Percentiles rank a stretch among this genome's conserved stretches.
These are phyloP conservation scores for Diplodia corticola DNA, from an alignment of 2,329 filamentous ascomycete species.

Conservation along the genomic window DNA sequence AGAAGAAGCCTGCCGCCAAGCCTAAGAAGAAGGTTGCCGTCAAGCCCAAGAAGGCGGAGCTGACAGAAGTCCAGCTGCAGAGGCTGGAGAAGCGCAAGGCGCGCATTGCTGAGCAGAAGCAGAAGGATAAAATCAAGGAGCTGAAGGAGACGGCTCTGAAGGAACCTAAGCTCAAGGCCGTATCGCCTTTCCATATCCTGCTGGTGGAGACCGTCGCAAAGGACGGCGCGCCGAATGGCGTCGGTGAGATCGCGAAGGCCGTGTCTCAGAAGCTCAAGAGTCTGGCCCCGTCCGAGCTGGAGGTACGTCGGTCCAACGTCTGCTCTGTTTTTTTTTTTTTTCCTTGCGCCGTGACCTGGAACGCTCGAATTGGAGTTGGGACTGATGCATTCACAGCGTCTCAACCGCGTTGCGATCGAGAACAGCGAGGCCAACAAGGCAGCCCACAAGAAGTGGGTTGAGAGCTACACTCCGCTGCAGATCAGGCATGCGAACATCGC, in stretches of 20 bases:
- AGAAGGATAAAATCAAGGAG: slow-evolving; percentile 29
- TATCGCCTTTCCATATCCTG: slow-evolving; percentile 27
- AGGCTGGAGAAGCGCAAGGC: slow-evolving; percentile 30
- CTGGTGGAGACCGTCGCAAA: neutral
- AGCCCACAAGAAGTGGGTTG: slow-evolving; percentile 56
- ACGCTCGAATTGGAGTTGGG: neutral
- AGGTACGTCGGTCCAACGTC: slow-evolving; percentile 30
- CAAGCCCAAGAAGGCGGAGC: slow-evolving; percentile 27
- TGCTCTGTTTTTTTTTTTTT: neutral
- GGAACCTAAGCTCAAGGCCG: slow-evolving; percentile 31
- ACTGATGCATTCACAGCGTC: slow-evolving; percentile 46
- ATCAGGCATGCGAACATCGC: slow-evolving; percentile 62
- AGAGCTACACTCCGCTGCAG: slow-evolving; percentile 55
- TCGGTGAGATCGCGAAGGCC: slow-evolving; percentile 29
- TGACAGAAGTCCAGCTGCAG: slow-evolving; percentile 28
- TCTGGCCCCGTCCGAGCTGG: slow-evolving; percentile 37
- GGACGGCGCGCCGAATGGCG: neutral
- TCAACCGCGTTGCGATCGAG: slow-evolving; percentile 53
- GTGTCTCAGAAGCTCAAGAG: slow-evolving; percentile 30
- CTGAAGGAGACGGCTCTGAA: slow-evolving; percentile 42
- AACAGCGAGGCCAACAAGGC: slow-evolving; percentile 47
- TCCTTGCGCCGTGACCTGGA: too few relatives aligned
- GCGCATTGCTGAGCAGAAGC: slow-evolving; percentile 34
- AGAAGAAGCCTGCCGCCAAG: slow-evolving; percentile 27
- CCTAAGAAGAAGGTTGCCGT: slow-evolving; percentile 29